Base-by-base conservation (phyloP, 257 asterid genomes). In the Solanum pinnatisectum region DNA sequence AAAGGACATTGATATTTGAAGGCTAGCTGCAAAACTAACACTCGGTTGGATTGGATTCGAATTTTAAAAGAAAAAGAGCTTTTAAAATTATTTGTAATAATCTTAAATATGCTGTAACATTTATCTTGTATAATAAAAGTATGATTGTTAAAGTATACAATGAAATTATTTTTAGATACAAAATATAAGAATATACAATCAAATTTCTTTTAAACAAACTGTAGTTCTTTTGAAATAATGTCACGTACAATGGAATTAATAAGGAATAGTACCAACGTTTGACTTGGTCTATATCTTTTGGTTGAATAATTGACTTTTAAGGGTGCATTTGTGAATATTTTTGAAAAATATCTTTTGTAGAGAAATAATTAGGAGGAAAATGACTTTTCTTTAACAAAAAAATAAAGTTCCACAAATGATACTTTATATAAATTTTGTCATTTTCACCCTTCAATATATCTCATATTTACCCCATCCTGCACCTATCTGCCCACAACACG, bases 371-470 rank as follows among this genome's bases (percentile, higher is more conserved):
- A 0, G 23, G n/a, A 52, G 63, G 10, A 52, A 52, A 52, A 52
- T 52, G 23, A 18, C 4, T 0, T 52, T 12, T 44, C 15, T 10
- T 3, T 10, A 42, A 42, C 1, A 10, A 1, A 42, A 40, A 42
- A 42, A 42, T 42, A 15, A 0, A 42, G 1, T 49, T 49, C 4
- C 16, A 16, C 1, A 2, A 52, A 1, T 5, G 9, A 0, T 56
- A 56, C 11, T 56, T 20, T 0, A 18, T 56, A 56, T 56, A 18
- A 0, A 0, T 59, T 0, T 1, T 8, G 5, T 59, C 0, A 6
- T 59, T 56, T 56, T 59, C 67, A 59, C 1, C 10, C 4, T 56
- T 56, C n/a, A 56, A 56, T 0, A 20, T 20, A 20, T 0, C 5
- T 20, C 10, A 18, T 56, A 5, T 56, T 56, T 20, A 18, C 3